Evolutionary conservation across 2,329 filamentous ascomycete genomes (phyloP).

Genomic region (Pseudogymnoascus sp.): DNA sequence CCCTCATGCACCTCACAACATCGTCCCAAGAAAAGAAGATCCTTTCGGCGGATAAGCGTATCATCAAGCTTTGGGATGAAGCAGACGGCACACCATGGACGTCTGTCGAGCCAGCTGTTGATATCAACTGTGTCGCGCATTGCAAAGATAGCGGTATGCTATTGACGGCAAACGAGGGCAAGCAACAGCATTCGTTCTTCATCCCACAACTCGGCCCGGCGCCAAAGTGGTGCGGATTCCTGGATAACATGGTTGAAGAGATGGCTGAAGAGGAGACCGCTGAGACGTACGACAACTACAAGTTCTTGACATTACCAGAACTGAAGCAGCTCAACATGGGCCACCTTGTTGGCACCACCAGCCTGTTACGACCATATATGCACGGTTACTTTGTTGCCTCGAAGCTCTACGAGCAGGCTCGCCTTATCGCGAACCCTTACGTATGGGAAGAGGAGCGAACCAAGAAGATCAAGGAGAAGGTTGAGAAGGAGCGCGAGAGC

Average conservation of each 20-base stretch:
- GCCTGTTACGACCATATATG: slow-evolving; percentile 90
- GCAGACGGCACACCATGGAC: slow-evolving; percentile 82
- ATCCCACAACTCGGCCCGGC: slow-evolving; percentile 88
- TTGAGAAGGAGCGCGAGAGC: slow-evolving; percentile 93
- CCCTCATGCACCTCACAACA: slow-evolving; percentile 63
- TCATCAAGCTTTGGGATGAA: slow-evolving; percentile 95
- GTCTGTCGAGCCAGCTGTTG: slow-evolving; percentile 86
- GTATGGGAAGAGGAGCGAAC: slow-evolving; percentile 86
- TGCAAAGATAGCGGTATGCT: slow-evolving; percentile 90
- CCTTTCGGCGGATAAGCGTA: slow-evolving; percentile 83
- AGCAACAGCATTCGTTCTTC: slow-evolving; percentile 91
- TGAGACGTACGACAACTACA: slow-evolving; percentile 97
- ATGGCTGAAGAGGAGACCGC: slow-evolving; percentile 79
- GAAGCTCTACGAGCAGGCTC: slow-evolving; percentile 88
- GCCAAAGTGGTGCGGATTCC: slow-evolving; percentile 90
- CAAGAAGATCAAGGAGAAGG: slow-evolving; percentile 87
- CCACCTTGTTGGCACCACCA: slow-evolving; percentile 84
- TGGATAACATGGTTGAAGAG: slow-evolving; percentile 96
- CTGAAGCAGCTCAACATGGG: slow-evolving; percentile 76
- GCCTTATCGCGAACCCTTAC: slow-evolving; percentile 87
- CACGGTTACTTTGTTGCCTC: slow-evolving; percentile 97
- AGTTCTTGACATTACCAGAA: slow-evolving; percentile 87
- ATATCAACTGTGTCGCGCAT: slow-evolving; percentile 91
- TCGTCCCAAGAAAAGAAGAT: slow-evolving; percentile 76
- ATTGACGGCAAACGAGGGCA: slow-evolving; percentile 90